Evolutionary conservation across 768 basidiomycete species (phyloP).

Genomic region (Tubosaeta brunneosetosa): DNA sequence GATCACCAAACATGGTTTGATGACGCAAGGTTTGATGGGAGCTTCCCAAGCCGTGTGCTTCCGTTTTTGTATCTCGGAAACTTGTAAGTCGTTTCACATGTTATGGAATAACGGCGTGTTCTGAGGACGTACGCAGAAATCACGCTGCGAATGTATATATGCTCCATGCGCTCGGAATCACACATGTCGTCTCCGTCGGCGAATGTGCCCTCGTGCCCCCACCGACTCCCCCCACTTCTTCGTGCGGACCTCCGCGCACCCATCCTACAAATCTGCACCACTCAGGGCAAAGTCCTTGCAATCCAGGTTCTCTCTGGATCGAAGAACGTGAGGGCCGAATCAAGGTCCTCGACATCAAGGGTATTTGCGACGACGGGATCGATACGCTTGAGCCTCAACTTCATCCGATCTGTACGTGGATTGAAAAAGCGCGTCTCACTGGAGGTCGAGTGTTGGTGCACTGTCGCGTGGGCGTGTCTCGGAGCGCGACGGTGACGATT

Average conservation of each 20-base stretch:
- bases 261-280: slow-evolving; percentile 21
- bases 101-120: not conserved
- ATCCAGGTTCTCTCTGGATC: slow-evolving; percentile 76
- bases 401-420: slow-evolving; percentile 88
- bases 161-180: slow-evolving; percentile 93
- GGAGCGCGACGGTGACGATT: slow-evolving; percentile 93
- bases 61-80: slow-evolving; percentile 95
- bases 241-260: not conserved
- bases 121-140: slow-evolving; percentile 48
- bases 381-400: slow-evolving; percentile 90
- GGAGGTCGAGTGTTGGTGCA: slow-evolving; percentile 94
- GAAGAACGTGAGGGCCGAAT: slow-evolving; percentile 88
- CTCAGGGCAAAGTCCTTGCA: slow-evolving; percentile 42
- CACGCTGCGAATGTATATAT: slow-evolving; percentile 94
- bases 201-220: slow-evolving; percentile 90
- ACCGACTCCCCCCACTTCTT: slow-evolving; percentile 20
- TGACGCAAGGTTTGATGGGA: slow-evolving; percentile 89
- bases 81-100: slow-evolving; percentile 53
- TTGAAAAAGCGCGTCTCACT: slow-evolving; percentile 73
- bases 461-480: slow-evolving; percentile 97
- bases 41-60: slow-evolving; percentile 89
- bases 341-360: slow-evolving; percentile 87
- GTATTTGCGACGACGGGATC: slow-evolving; percentile 94
- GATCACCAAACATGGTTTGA: slow-evolving; percentile 95
- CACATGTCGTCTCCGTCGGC: slow-evolving; percentile 95